Percentiles rank a stretch among this genome's conserved stretches.
Conservation (phyloP, 2,329 filamentous ascomycete genomes). For the Phaeosphaeriaceae sp. region DNA sequence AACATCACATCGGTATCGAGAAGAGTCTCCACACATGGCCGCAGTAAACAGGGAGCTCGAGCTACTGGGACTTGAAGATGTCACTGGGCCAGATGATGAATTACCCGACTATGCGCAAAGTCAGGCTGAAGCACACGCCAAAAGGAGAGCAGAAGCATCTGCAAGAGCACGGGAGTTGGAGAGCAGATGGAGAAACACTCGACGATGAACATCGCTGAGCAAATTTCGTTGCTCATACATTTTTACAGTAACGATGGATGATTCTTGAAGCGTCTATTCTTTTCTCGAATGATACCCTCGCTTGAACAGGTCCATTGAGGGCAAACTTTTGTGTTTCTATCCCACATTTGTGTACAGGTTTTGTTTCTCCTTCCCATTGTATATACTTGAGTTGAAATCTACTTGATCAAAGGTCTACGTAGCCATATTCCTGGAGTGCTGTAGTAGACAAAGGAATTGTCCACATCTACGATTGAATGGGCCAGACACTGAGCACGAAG, state of each 20-base stretch:
- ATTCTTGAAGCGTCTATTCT: not conserved
- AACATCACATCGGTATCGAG: conserved; percentile 21
- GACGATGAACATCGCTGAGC: conserved; percentile 5
- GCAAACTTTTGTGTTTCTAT: not conserved
- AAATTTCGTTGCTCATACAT: not conserved
- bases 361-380: not conserved
- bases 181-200: conserved; percentile 47
- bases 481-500: no score
- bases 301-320: not conserved
- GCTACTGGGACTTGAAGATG: conserved; percentile 38
- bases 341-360: no score
- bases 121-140: conserved; percentile 54
- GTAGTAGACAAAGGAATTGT: no score
- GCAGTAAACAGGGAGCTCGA: conserved; percentile 40
- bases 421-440: no score
- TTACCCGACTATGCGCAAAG: conserved; percentile 57
- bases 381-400: not conserved
- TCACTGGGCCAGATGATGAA: conserved; percentile 44
- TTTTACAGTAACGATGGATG: not conserved
- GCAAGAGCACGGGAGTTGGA: conserved; percentile 55
- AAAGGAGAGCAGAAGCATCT: conserved; percentile 50
- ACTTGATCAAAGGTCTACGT: no score
- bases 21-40: conserved; percentile 26
- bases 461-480: no score
- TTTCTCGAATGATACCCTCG: conserved; percentile 12